These are phyloP conservation scores for Dipteronia sinensis DNA, from an alignment of 345 rosid species.

Conservation along the genomic window DNA sequence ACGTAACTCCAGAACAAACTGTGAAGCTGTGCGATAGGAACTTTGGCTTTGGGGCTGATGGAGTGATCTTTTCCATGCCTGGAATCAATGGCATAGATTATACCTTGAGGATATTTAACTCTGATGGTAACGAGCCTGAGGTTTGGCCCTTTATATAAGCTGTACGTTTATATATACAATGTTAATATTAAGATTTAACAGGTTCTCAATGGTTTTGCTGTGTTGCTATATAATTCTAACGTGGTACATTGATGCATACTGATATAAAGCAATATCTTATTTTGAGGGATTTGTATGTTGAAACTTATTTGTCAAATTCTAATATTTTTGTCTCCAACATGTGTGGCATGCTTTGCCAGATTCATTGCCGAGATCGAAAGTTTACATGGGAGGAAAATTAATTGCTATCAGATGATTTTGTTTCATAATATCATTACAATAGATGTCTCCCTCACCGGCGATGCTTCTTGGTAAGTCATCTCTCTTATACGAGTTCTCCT, in stretches of 20 bases:
- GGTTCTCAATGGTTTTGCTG: not conserved
- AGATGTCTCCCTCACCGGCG: not conserved
- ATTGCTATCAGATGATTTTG: no score
- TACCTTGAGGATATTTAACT: constrained; percentile 85
- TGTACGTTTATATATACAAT: no score
- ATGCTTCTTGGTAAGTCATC: no score
- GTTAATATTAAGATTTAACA: not conserved
- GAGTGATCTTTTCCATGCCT: constrained; percentile 90
- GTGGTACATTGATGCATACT: not conserved
- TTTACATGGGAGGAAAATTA: no score
- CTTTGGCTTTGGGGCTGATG: constrained; percentile 97
- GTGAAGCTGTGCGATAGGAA: constrained; percentile 86
- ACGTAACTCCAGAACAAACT: constrained; percentile 78
- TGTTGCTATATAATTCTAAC: not conserved
- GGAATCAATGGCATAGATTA: constrained; percentile 82
- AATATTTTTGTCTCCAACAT: constrained; percentile 36
- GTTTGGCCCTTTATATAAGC: no score
- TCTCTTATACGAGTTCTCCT: no score
- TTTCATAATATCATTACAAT: not conserved
- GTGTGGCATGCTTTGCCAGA: constrained; percentile 50
- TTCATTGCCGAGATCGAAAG: no score
- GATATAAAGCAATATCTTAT: not conserved
- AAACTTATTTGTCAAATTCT: not conserved
- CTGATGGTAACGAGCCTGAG: constrained; percentile 96
- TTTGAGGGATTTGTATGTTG: not conserved